Conservation (phyloP, 2,329 filamentous ascomycete species). For the Periconia digitata region DNA sequence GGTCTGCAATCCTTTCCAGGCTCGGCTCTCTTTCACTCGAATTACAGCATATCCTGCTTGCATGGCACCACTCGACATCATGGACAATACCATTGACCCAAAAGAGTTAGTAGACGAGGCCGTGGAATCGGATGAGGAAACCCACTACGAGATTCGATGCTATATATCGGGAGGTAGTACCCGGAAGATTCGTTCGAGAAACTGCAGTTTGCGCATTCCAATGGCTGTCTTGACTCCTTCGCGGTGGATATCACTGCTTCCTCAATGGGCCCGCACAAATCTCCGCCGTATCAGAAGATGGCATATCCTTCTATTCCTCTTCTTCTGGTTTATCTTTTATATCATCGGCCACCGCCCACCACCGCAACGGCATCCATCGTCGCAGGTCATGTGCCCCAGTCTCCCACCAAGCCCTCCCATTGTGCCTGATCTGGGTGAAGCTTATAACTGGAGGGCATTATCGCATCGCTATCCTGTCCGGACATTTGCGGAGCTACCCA, state of each 20-base stretch:
- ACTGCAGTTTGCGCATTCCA: neutral
- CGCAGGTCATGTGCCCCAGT: conserved; percentile 16
- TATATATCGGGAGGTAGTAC: neutral
- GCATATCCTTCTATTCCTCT: neutral
- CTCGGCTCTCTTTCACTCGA: too few species aligned
- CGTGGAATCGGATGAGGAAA: neutral
- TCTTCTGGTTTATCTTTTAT: neutral
- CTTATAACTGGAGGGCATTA: conserved; percentile 18
- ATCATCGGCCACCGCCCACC: conserved; percentile 9
- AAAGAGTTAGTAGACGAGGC: neutral
- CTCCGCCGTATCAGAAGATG: neutral
- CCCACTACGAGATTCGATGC: neutral
- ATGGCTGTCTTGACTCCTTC: neutral
- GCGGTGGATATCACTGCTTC: neutral
- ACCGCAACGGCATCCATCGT: conserved; percentile 8
- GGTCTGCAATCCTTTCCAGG: too few species aligned
- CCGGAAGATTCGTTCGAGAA: neutral
- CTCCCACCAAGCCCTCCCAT: conserved; percentile 16
- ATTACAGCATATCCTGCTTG: neutral
- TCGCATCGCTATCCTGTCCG: conserved; percentile 39
- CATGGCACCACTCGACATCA: neutral
- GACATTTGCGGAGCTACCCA: conserved; percentile 72
- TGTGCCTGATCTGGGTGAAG: conserved; percentile 2
- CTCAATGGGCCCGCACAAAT: neutral
- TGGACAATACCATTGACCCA: neutral